A percentile compares a stretch with the other conserved stretches of the same genome.
Evolutionary conservation across 129 eudicot genomes (phyloP).

Genomic region (Flaveria linearis): DNA sequence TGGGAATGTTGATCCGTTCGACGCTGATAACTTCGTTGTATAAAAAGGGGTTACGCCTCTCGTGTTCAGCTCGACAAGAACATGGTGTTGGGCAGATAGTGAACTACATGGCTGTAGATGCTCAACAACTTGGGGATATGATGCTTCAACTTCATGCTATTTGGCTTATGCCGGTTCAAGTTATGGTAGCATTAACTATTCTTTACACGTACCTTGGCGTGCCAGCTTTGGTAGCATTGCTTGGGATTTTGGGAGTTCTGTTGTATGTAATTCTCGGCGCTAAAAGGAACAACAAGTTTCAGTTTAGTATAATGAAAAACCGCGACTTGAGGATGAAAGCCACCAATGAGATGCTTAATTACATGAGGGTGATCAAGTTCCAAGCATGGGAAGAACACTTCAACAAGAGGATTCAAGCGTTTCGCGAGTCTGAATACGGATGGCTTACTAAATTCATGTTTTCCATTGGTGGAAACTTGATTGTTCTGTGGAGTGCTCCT

Average conservation of each 20-base stretch:
- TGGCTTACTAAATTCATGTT: slow-evolving; percentile 73
- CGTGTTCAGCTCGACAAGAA: slow-evolving; percentile 83
- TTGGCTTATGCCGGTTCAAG: slow-evolving; percentile 83
- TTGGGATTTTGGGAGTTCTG: slow-evolving; percentile 47
- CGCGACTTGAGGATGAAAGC: slow-evolving; percentile 90
- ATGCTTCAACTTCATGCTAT: slow-evolving; percentile 70
- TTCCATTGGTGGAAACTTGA: slow-evolving; percentile 49
- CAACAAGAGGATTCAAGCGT: slow-evolving; percentile 58
- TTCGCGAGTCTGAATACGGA: slow-evolving; percentile 62
- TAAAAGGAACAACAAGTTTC: slow-evolving; percentile 57
- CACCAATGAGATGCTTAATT: slow-evolving; percentile 82
- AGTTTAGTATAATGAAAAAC: slow-evolving; percentile 52
- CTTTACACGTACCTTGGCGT: slow-evolving; percentile 36
- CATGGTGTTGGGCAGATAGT: slow-evolving; percentile 95
- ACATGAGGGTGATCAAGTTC: slow-evolving; percentile 89
- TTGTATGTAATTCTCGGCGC: slow-evolving; percentile 51
- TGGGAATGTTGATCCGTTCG: slow-evolving; percentile 81
- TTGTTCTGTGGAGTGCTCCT: slow-evolving; percentile 81
- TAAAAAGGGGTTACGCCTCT: slow-evolving; percentile 73
- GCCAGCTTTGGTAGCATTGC: slow-evolving; percentile 46
- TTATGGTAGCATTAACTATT: slow-evolving; percentile 52
- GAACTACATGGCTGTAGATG: slow-evolving; percentile 96
- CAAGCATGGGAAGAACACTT: slow-evolving; percentile 98
- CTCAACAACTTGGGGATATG: slow-evolving; percentile 89
- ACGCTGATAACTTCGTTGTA: slow-evolving; percentile 73